phyloP scores from a whole-genome alignment of 129 eudicot genomes.

The Solidago caesia region DNA sequence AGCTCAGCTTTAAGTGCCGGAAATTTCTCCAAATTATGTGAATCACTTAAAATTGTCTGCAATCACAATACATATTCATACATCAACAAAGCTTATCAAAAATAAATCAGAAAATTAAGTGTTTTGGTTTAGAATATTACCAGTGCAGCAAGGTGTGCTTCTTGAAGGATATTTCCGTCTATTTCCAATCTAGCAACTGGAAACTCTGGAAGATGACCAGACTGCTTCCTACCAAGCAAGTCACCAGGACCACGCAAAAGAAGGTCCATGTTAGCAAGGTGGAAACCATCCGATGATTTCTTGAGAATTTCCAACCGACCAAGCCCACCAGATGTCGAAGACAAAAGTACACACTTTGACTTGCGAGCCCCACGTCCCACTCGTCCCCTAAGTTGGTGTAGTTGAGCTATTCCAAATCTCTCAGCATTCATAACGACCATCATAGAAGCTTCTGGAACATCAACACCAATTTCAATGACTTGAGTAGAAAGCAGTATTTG shows the following conservation, averaged over 20 bases:
- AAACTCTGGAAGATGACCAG: constrained; percentile 96
- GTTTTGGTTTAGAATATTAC: constrained; percentile 36
- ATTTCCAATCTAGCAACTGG: constrained; percentile 88
- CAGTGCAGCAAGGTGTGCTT: constrained; percentile 93
- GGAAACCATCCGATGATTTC: constrained; percentile 79
- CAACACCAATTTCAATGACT: constrained; percentile 92
- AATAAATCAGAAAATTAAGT: not conserved
- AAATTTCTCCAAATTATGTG: constrained; percentile 74
- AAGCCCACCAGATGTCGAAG: constrained; percentile 58
- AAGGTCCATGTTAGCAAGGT: constrained; percentile 86
- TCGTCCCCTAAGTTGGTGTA: constrained; percentile 95
- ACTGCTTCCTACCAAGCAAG: constrained; percentile 93
- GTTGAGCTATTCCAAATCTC: constrained; percentile 92
- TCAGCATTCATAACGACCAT: constrained; percentile 99
- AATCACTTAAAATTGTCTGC: constrained; percentile 67
- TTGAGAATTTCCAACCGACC: constrained; percentile 70
- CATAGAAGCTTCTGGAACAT: constrained; percentile 98
- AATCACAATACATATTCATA: constrained; percentile 18
- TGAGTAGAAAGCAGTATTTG: constrained; percentile 82
- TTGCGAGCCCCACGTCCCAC: constrained; percentile 91
- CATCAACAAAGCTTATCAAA: not conserved
- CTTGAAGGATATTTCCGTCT: constrained; percentile 90
- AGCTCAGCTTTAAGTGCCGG: constrained; percentile 84
- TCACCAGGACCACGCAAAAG: constrained; percentile 94
- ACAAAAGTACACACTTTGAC: constrained; percentile 73